These are phyloP conservation scores for Neurospora sp. DNA, from an alignment of 495 filamentous ascomycete genomes.

Conservation along the genomic window DNA sequence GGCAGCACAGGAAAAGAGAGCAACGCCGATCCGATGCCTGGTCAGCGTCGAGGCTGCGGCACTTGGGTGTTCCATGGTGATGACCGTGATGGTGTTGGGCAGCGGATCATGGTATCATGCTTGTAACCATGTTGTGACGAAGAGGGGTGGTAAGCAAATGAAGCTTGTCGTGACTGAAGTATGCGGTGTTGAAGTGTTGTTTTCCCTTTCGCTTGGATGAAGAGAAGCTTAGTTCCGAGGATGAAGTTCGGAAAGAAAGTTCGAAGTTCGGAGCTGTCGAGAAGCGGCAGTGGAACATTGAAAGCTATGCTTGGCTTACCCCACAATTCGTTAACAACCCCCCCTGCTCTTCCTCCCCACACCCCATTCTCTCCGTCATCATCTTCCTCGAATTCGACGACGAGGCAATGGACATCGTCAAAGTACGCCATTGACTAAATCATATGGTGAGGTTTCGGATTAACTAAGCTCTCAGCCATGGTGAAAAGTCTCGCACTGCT, in stretches of 20 bases:
- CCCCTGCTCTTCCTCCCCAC: neutral
- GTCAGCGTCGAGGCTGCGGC: slow-evolving; percentile 33
- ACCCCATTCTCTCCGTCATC: neutral
- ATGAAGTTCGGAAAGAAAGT: neutral
- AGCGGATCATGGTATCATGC: slow-evolving; percentile 10
- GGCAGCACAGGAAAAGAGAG: slow-evolving; percentile 24
- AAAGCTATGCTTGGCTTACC: neutral
- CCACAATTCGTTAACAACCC: neutral
- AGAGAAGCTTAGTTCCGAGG: neutral
- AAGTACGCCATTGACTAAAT: neutral
- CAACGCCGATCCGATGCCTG: slow-evolving; percentile 29
- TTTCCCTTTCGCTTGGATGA: neutral
- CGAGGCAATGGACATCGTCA: neutral
- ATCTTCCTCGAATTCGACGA: neutral
- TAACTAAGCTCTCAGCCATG: neutral
- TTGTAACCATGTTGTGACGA: neutral
- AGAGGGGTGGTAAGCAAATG: neutral
- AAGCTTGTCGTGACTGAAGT: neutral
- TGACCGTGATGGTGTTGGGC: slow-evolving; percentile 1
- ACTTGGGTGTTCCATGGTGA: slow-evolving; percentile 26
- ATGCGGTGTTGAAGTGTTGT: neutral
- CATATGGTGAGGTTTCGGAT: neutral
- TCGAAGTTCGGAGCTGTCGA: neutral
- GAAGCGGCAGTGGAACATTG: neutral
- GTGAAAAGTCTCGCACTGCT: neutral